Conservation (phyloP, 768 basidiomycete species). For the Cubamyces lactineus region DNA sequence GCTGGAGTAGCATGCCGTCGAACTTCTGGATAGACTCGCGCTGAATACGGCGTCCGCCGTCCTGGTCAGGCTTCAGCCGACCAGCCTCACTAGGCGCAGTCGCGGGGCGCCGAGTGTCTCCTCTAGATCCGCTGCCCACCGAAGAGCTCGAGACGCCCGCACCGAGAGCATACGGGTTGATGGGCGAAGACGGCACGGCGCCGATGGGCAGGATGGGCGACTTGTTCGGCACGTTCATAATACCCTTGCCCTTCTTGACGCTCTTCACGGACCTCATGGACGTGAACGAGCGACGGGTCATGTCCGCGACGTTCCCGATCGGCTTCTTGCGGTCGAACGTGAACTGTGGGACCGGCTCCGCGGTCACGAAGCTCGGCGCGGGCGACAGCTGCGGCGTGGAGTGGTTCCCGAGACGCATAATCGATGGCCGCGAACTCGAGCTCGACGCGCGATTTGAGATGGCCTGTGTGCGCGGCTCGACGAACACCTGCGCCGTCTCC, state of each 20-base stretch:
- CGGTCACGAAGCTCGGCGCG: conserved; percentile 12
- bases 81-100: conserved; percentile 27
- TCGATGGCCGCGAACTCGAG: conserved; percentile 40
- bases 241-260: conserved; percentile 41
- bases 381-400: conserved; percentile 66
- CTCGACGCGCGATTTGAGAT: conserved; percentile 31
- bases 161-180: conserved; percentile 11
- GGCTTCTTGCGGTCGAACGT: conserved; percentile 48
- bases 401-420: conserved; percentile 70
- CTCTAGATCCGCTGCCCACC: not conserved
- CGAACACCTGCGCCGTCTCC: conserved; percentile 29
- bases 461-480: conserved; percentile 43
- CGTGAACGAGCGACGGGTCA: conserved; percentile 44
- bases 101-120: conserved; percentile 14
- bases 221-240: conserved; percentile 36
- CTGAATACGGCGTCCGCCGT: conserved; percentile 41
- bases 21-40: conserved; percentile 66
- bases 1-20: conserved; percentile 80
- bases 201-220: conserved; percentile 23
- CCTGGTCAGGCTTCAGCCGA: conserved; percentile 28
- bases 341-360: conserved; percentile 30
- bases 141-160: not conserved
- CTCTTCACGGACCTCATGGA: conserved; percentile 27
- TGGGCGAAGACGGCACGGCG: conserved; percentile 16
- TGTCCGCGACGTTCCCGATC: conserved; percentile 53